Percentiles rank a stretch among this genome's conserved stretches.
Evolutionary conservation across 2,329 filamentous ascomycete species (phyloP).

Genomic region (Xylogone sp.): DNA sequence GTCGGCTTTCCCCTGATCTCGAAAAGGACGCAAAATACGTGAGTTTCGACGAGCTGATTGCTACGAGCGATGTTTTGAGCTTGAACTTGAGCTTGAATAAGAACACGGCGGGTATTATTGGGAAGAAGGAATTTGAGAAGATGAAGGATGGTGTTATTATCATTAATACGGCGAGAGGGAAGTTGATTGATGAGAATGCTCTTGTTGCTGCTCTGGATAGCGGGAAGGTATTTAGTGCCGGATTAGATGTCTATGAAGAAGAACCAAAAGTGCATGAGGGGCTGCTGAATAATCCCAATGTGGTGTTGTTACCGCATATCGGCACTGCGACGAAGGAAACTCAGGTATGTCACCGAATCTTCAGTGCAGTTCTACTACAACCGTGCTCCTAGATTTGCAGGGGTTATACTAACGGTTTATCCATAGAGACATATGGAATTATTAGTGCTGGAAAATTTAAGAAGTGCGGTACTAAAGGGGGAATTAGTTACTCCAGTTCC

Average conservation of each 20-base stretch:
- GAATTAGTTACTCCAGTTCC: constrained; percentile 63
- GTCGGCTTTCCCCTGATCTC: constrained; percentile 49
- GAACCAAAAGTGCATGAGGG: constrained; percentile 73
- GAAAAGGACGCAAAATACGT: constrained; percentile 58
- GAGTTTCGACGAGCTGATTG: constrained; percentile 66
- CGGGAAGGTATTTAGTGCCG: constrained; percentile 60
- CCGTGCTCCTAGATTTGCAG: too few species aligned
- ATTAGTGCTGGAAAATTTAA: constrained; percentile 69
- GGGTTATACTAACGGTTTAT: neutral
- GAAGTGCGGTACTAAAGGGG: constrained; percentile 55
- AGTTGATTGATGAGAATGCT: constrained; percentile 74
- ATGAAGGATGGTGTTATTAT: constrained; percentile 79
- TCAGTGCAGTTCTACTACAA: neutral
- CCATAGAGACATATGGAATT: constrained; percentile 62
- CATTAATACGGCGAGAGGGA: constrained; percentile 77
- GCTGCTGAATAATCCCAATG: constrained; percentile 65
- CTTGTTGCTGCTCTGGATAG: constrained; percentile 72
- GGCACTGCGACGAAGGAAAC: constrained; percentile 71
- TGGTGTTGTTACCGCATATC: constrained; percentile 77
- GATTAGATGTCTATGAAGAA: constrained; percentile 77
- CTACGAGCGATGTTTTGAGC: constrained; percentile 69
- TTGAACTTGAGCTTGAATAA: constrained; percentile 70
- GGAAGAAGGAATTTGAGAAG: constrained; percentile 60
- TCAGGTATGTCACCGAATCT: constrained; percentile 18
- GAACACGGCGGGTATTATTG: constrained; percentile 67